Percentiles rank a stretch among this genome's conserved stretches.
These are phyloP conservation scores for Sarcomyxa edulis DNA, from an alignment of 768 basidiomycete species.

Conservation along the genomic window DNA sequence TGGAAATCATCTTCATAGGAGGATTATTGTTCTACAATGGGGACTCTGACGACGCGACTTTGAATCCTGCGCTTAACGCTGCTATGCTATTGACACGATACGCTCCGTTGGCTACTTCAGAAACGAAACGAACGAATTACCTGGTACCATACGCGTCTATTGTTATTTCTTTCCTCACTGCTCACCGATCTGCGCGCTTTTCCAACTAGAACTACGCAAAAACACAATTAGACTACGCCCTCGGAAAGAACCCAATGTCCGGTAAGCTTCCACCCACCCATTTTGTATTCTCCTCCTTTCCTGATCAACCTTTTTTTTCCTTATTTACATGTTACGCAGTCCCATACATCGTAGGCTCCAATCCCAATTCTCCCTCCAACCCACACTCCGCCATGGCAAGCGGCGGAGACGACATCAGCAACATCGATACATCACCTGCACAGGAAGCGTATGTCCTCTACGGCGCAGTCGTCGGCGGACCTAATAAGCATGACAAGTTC, in stretches of 20 bases:
- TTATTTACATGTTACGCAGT: slow-evolving; percentile 27
- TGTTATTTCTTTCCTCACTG: neutral
- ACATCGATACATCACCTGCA: slow-evolving; percentile 68
- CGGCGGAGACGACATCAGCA: slow-evolving; percentile 65
- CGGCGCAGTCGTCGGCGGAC: slow-evolving; percentile 87
- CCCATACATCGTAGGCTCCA: slow-evolving; percentile 83
- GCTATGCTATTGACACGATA: slow-evolving; percentile 82
- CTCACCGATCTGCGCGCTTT: slow-evolving; percentile 6
- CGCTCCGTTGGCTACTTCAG: slow-evolving; percentile 63
- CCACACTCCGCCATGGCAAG: slow-evolving; percentile 89
- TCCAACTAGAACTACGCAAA: slow-evolving; percentile 59
- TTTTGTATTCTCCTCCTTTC: too few species aligned
- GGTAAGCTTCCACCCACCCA: slow-evolving; percentile 45
- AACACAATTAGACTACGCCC: slow-evolving; percentile 71
- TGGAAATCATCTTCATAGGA: slow-evolving; percentile 46
- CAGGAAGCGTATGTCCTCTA: slow-evolving; percentile 76
- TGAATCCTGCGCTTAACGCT: slow-evolving; percentile 84
- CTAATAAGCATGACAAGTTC: slow-evolving; percentile 67
- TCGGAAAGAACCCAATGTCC: slow-evolving; percentile 90
- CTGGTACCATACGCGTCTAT: slow-evolving; percentile 29
- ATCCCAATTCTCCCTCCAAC: slow-evolving; percentile 87
- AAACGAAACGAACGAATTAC: slow-evolving; percentile 55
- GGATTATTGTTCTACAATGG: slow-evolving; percentile 80
- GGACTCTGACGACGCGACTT: slow-evolving; percentile 72
- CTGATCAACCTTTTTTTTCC: slow-evolving; percentile 1